Evolutionary conservation across 2,329 filamentous ascomycete genomes (phyloP), one percentile per base, ranked within the genome.

Genomic region (Cladobotryum mycophilum): DNA sequence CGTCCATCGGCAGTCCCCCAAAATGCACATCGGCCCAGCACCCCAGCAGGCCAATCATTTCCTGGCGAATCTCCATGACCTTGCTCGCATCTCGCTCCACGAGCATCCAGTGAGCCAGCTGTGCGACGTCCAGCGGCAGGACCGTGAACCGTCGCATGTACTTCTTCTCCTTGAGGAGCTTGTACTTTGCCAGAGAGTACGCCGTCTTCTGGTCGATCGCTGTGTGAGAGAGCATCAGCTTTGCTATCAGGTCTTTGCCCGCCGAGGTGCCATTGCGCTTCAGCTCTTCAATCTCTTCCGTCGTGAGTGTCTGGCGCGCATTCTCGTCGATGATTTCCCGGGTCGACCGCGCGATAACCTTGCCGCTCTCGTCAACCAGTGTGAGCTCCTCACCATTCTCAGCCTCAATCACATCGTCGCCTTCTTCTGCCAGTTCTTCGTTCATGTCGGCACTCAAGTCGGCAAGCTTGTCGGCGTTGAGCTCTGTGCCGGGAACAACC

Each of bases 141-240:
- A 93, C 81, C 0, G 87, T 89, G 63, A 99, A 97, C 12, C 90
- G 79, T 61, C 87, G 85, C 56, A 97, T 79, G 66, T 95, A 97
- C 70, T 99, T 99, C 65, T 85, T 91, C 56, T 88, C 86, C 73
- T 99, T 99, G 42, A 95, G 78, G 15, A 97, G 74, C 62, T 93
- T 96, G 70, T 99, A 99, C 68, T 99, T 99, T 41, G 92, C 91
- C 52, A 96, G 75, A 2, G 90, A 95, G 63, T 95, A 99, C 1
- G 84, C 79, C 0, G 93, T 97, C 76, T 99, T 99, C 71, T 97
- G 87, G 58, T 95, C 90, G 41, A 99, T 78, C 1, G 86, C 88
- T 15, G 88, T 85, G 68, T 99, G 93, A 41, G 90, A 93, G 30
- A 90, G 79, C 68, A 99, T 80, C 22, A 99, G 82, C 70, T 91